These are phyloP conservation scores for Ogataea philodendri DNA, from an alignment of 805 yeast species.

Conservation along the genomic window DNA sequence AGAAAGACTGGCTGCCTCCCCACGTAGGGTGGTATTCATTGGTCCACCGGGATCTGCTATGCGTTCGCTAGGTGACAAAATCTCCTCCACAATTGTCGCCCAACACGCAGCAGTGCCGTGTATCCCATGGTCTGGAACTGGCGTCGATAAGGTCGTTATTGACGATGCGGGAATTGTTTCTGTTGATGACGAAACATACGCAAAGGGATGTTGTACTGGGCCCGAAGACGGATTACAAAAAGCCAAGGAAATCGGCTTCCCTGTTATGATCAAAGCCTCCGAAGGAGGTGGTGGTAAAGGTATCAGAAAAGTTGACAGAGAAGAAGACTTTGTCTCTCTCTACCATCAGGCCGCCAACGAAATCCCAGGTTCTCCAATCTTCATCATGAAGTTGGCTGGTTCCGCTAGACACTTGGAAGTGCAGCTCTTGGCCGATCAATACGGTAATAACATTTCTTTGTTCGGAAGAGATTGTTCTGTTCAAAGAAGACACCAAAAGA, in stretches of 20 bases:
- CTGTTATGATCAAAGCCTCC: slow-evolving; percentile 98
- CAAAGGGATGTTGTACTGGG: slow-evolving; percentile 79
- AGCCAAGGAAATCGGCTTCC: slow-evolving; percentile 90
- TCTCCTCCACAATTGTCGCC: slow-evolving; percentile 96
- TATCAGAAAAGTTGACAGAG: slow-evolving; percentile 90
- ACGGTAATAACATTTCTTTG: slow-evolving; percentile 94
- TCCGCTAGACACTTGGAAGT: slow-evolving; percentile 98
- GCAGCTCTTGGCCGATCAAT: slow-evolving; percentile 95
- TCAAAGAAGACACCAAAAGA: slow-evolving; percentile 98
- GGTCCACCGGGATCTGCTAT: slow-evolving; percentile 99
- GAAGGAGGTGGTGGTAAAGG: slow-evolving; percentile 99
- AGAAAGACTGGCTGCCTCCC: slow-evolving; percentile 89
- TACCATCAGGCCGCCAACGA: slow-evolving; percentile 95
- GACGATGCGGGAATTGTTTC: slow-evolving; percentile 83
- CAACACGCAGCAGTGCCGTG: slow-evolving; percentile 98
- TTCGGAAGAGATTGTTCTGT: slow-evolving; percentile 99
- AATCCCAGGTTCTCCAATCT: slow-evolving; percentile 98
- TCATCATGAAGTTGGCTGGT: slow-evolving; percentile 96
- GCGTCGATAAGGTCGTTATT: slow-evolving; percentile 76
- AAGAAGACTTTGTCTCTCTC: slow-evolving; percentile 68
- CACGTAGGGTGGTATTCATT: slow-evolving; percentile 84
- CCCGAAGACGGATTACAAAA: slow-evolving; percentile 88
- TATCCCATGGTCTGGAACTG: slow-evolving; percentile 99
- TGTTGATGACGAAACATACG: slow-evolving; percentile 79
- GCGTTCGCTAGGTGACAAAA: slow-evolving; percentile 99